A percentile compares a stretch with the other conserved stretches of the same genome.
These are phyloP conservation scores for Spiraea crenata DNA, from an alignment of 331 rosid species.

Conservation along the genomic window DNA sequence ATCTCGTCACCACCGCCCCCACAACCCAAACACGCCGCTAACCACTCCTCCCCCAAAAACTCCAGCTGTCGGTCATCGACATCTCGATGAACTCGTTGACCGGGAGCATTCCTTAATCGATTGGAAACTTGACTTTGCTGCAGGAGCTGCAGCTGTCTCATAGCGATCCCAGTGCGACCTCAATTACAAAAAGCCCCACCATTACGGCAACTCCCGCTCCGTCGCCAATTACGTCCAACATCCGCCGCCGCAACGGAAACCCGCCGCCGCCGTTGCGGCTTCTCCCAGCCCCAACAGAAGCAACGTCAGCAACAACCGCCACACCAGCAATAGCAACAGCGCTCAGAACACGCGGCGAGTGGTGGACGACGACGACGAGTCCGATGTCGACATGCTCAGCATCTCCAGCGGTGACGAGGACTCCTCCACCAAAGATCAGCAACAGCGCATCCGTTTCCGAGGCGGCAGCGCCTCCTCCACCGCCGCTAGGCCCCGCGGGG, in stretches of 20 bases:
- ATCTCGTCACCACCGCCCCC: too few relatives aligned
- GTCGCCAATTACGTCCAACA: conserved; percentile 86
- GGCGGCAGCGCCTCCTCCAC: conserved; percentile 33
- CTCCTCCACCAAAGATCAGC: conserved; percentile 39
- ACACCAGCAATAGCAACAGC: conserved; percentile 1
- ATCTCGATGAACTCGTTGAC: conserved; percentile 70
- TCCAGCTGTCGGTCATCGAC: conserved; percentile 61
- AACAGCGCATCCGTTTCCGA: conserved; percentile 25
- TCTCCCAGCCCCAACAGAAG: neutral
- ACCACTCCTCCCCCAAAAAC: too few relatives aligned
- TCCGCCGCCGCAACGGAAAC: conserved; percentile 32
- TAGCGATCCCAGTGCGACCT: conserved; percentile 76
- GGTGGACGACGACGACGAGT: conserved; percentile 83
- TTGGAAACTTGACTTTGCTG: conserved; percentile 57
- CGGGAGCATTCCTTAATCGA: conserved; percentile 64
- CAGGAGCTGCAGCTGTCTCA: conserved; percentile 74
- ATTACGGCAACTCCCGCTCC: conserved; percentile 51
- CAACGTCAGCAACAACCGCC: conserved; percentile 14
- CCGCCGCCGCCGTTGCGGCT: conserved; percentile 7
- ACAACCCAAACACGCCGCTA: too few relatives aligned
- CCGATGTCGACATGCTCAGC: conserved; percentile 96
- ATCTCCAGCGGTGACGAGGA: conserved; percentile 98
- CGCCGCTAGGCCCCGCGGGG: conserved; percentile 19
- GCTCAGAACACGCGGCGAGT: conserved; percentile 33
- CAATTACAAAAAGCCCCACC: conserved; percentile 55